phyloP scores from a whole-genome alignment of 306 rosid genomes.

The Ormosia emarginata region DNA sequence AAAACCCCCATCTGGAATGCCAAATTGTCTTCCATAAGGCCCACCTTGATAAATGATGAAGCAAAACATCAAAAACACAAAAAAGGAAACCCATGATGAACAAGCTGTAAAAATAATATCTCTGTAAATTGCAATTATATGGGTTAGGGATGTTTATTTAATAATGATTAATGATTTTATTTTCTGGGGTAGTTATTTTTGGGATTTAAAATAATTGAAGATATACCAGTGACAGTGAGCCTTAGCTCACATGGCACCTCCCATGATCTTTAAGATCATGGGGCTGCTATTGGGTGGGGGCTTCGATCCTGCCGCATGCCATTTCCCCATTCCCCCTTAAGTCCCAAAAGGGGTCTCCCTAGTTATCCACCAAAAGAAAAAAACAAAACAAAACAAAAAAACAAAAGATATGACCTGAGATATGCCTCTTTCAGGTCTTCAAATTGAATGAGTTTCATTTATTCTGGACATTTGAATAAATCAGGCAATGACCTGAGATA shows the following conservation, averaged over 20 bases:
- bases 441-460: background rate
- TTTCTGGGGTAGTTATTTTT: background rate
- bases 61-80: constrained; percentile 5
- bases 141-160: background rate
- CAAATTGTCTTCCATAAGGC: constrained; percentile 61
- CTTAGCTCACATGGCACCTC: background rate
- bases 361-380: background rate
- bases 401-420: too few relatives aligned
- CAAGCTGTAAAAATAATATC: background rate
- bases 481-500: too few relatives aligned
- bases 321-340: background rate
- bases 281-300: background rate
- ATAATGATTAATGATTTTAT: background rate
- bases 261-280: background rate
- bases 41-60: constrained; percentile 50
- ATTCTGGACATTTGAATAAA: constrained; percentile 12
- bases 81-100: background rate
- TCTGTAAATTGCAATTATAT: background rate
- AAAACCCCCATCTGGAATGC: constrained; percentile 49
- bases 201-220: background rate
- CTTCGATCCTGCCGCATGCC: background rate
- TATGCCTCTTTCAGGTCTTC: background rate
- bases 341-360: background rate
- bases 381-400: too few relatives aligned
- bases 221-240: background rate